These are phyloP conservation scores for Pythium phragmitis DNA, from an alignment of 352 stramenopile genomes.

Conservation along the genomic window DNA sequence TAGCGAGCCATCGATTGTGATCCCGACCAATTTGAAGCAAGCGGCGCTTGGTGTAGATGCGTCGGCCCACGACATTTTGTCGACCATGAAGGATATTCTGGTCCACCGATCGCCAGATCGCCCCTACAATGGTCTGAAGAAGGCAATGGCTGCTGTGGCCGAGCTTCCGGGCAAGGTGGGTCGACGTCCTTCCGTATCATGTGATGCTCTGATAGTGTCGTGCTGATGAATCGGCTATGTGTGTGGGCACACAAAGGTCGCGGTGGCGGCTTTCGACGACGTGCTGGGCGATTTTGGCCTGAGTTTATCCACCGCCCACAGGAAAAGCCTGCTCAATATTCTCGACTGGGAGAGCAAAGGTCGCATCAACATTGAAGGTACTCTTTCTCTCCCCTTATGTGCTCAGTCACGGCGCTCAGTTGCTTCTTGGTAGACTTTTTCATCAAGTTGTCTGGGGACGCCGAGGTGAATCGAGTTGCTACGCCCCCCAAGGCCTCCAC, in stretches of 20 bases:
- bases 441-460: conserved; percentile 66
- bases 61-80: conserved; percentile 61
- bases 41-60: conserved; percentile 42
- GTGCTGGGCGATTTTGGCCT: conserved; percentile 71
- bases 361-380: conserved; percentile 74
- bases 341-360: conserved; percentile 54
- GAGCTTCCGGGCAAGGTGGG: conserved; percentile 70
- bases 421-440: conserved; percentile 62
- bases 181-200: background rate
- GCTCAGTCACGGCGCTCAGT: background rate
- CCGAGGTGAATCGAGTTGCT: conserved; percentile 40
- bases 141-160: conserved; percentile 62
- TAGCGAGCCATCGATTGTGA: background rate
- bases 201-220: background rate
- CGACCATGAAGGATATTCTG: conserved; percentile 71
- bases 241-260: conserved; percentile 35
- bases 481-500: background rate
- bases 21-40: conserved; percentile 47
- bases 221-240: background rate
- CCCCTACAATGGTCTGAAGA: conserved; percentile 82
- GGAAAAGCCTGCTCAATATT: conserved; percentile 42
- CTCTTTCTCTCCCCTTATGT: background rate
- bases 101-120: conserved; percentile 47
- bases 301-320: conserved; percentile 36
- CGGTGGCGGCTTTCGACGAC: conserved; percentile 67